Evolutionary conservation across 306 rosid species (phyloP), one percentile per base, ranked within the genome.

Genomic region (Elaeagnus macrophylla): DNA sequence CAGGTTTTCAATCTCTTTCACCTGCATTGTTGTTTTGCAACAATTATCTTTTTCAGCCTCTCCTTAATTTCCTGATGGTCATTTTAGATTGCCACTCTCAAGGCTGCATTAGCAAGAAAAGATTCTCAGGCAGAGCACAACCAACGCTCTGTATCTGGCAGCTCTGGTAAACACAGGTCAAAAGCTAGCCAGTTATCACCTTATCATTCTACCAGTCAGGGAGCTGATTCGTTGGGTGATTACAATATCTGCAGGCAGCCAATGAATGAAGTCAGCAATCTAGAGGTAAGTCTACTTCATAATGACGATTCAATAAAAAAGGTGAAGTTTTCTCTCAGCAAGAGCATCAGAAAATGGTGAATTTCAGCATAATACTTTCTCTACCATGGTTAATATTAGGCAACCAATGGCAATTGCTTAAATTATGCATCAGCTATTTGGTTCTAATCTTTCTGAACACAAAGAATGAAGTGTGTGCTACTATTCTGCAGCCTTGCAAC

Each of bases 71-170:
- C 44, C 37, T 36, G 12, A 57, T 12, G 9, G 11, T 53, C 44
- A 14, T 37, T 19, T 61, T 78, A 90, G 97, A 75, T 90, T 61
- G 79, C 94, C 45, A 72, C 55, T 62, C 95, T 90, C 53, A 83
- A 78, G 81, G 83, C 84, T 13, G 81, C 82, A 66, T 56, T 90
- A 71, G 82, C 90, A 50, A 76, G 94, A 71, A 86, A 78, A 63
- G 95, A 79, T 11, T 79, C 77, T 37, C 79, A 79, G 62, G 61
- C 77, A 39, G 85, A 75, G 45, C 74, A n/a, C 41, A 41, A 56
- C 11, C 72, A 62, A 45, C 15, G 40, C 60, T 76, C 79, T 36
- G 56, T 67, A 45, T 74, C 83, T 55, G 82, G 79, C 15, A 75
- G 77, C 79, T 71, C 94, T 8, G 90, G 68, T 25, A 83, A 79